phyloP scores from a whole-genome alignment of 352 stramenopile species.

The Phytophthora megakarya region DNA sequence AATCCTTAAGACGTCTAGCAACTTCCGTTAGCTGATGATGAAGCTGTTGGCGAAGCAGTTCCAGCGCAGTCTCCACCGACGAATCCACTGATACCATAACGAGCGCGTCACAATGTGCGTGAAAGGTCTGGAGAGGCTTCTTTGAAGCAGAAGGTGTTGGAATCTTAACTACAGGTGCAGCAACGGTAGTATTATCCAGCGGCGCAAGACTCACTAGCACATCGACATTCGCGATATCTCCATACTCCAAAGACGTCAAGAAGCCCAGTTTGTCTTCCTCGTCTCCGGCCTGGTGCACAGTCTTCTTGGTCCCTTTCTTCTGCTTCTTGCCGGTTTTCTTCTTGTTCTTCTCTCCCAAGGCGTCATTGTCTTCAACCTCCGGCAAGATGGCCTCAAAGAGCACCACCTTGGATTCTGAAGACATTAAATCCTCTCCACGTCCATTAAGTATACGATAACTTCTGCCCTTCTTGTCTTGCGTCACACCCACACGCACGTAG shows the following conservation, averaged over 20 bases:
- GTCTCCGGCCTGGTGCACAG: slow-evolving; percentile 25
- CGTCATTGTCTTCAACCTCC: slow-evolving; percentile 4
- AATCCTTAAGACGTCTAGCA: slow-evolving; percentile 20
- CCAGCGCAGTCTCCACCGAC: slow-evolving; percentile 8
- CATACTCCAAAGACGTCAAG: slow-evolving; percentile 59
- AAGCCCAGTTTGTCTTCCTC: slow-evolving; percentile 24
- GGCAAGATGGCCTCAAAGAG: slow-evolving; percentile 19
- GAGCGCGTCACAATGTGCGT: slow-evolving; percentile 47
- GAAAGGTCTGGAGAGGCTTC: slow-evolving; percentile 10
- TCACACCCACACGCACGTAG: slow-evolving; percentile 45
- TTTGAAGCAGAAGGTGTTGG: slow-evolving; percentile 26
- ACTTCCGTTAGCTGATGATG: slow-evolving; percentile 37
- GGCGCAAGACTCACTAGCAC: slow-evolving; percentile 49
- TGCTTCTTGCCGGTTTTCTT: slow-evolving; percentile 37
- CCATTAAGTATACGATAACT: slow-evolving; percentile 39
- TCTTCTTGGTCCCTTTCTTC: slow-evolving; percentile 45
- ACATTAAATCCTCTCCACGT: slow-evolving; percentile 31
- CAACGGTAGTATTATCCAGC: slow-evolving; percentile 5
- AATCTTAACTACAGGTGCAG: slow-evolving; percentile 44
- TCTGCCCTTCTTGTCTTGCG: slow-evolving; percentile 23
- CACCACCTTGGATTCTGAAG: slow-evolving; percentile 7
- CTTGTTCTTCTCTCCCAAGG: slow-evolving; percentile 27
- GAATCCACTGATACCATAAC: slow-evolving; percentile 42
- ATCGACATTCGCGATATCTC: slow-evolving; percentile 52
- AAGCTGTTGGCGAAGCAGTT: slow-evolving; percentile 32